Evolutionary conservation across 192 early-diverging fungal genomes (phyloP).

Genomic region (Dimargaris xerosporica): DNA sequence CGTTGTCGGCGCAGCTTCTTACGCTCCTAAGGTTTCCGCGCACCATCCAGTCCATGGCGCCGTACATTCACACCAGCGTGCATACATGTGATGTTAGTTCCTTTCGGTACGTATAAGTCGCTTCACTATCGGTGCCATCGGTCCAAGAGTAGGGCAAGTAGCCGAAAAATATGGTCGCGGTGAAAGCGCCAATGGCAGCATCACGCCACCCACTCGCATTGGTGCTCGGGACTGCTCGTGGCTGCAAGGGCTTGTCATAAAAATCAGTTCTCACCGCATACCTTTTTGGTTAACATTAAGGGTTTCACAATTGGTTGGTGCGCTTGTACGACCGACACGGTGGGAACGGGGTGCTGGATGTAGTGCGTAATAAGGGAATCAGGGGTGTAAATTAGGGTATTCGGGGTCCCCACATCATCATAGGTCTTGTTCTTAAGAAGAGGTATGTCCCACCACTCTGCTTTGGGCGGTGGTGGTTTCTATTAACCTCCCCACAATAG

Average conservation of each 20-base stretch:
- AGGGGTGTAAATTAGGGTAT: constrained; percentile 24
- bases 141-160: constrained; percentile 23
- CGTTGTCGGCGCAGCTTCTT: constrained; percentile 87
- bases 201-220: no score
- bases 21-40: constrained; percentile 37
- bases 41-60: constrained; percentile 16
- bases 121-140: constrained; percentile 22
- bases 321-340: constrained; percentile 32
- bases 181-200: no score
- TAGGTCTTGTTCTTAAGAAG: constrained; percentile 59
- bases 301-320: constrained; percentile 31
- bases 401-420: constrained; percentile 30
- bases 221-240: no score
- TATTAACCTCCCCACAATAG: constrained; percentile 24
- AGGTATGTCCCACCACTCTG: constrained; percentile 98
- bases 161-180: constrained; percentile 10
- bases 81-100: constrained; percentile 13
- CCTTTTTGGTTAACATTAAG: constrained; percentile 66
- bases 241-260: no score
- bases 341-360: constrained; percentile 76
- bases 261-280: no score
- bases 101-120: constrained; percentile 21
- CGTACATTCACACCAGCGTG: constrained; percentile 16
- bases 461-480: constrained; percentile 51
- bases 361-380: constrained; percentile 48